Evolutionary conservation across 768 basidiomycete species (phyloP).

Genomic region (Chalciporus sphaerocephalus): DNA sequence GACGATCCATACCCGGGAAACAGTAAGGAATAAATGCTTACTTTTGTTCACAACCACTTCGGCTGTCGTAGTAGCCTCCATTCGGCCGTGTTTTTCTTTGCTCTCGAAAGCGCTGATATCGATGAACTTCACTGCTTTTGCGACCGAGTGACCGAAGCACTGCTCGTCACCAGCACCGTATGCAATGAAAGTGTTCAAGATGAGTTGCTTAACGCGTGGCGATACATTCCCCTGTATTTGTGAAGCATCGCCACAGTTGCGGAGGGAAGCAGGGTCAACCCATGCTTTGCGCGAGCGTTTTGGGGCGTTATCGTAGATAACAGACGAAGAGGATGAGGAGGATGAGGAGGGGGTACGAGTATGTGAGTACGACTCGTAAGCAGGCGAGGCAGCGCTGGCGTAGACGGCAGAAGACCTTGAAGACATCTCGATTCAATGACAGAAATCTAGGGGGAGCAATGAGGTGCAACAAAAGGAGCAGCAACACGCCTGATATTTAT

Average conservation of each 20-base stretch:
- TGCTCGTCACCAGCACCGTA: conserved; percentile 68
- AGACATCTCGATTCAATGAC: conserved; percentile 19
- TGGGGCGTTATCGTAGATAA: conserved; percentile 21
- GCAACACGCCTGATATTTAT: conserved; percentile 27
- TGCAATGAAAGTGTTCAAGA: conserved; percentile 59
- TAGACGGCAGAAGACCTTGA: conserved; percentile 26
- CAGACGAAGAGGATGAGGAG: conserved; percentile 23
- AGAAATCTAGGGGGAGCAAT: conserved; percentile 1
- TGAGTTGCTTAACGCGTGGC: conserved; percentile 59
- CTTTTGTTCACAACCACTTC: conserved; percentile 63
- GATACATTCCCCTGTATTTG: conserved; percentile 61
- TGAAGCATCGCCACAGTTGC: conserved; percentile 53
- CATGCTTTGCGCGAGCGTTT: conserved; percentile 40
- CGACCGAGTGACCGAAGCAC: conserved; percentile 59
- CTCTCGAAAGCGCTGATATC: conserved; percentile 51
- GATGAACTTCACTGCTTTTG: conserved; percentile 55
- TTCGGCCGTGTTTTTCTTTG: conserved; percentile 44
- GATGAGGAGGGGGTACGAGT: background rate
- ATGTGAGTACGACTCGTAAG: conserved; percentile 25
- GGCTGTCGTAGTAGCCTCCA: conserved; percentile 59
- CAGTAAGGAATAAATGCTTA: conserved; percentile 26
- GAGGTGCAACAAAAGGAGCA: conserved; percentile 3
- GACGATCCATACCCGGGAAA: background rate
- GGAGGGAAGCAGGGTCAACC: conserved; percentile 63
- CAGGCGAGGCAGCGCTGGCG: conserved; percentile 25